Percentiles rank a stretch among this genome's conserved stretches.
These are phyloP conservation scores for Ustilago trichophora DNA, from an alignment of 1,284 basidiomycete species.

Conservation along the genomic window DNA sequence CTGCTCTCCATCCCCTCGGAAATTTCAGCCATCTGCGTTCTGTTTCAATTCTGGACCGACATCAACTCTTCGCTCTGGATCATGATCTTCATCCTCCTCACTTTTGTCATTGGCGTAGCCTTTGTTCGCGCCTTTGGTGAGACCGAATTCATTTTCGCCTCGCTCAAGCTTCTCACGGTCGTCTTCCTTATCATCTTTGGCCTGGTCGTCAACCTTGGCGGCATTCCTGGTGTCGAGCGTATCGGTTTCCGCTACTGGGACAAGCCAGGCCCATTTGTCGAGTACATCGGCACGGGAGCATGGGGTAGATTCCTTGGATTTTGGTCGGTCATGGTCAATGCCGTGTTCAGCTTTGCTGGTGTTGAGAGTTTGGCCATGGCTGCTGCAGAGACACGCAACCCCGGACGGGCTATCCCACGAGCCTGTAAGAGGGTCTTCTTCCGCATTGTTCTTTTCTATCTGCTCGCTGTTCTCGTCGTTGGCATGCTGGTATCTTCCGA, in stretches of 20 bases:
- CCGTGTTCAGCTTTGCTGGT: slow-evolving; percentile 81
- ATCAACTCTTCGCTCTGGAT: slow-evolving; percentile 64
- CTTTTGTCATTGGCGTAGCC: slow-evolving; percentile 41
- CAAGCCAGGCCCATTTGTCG: slow-evolving; percentile 68
- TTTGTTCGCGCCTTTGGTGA: slow-evolving; percentile 78
- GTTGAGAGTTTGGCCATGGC: slow-evolving; percentile 73
- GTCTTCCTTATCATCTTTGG: slow-evolving; percentile 51
- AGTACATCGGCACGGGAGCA: slow-evolving; percentile 69
- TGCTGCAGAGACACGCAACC: slow-evolving; percentile 53
- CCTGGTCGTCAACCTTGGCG: slow-evolving; percentile 49
- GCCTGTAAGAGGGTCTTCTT: slow-evolving; percentile 73
- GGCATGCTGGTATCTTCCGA: slow-evolving; percentile 79
- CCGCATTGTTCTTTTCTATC: slow-evolving; percentile 78
- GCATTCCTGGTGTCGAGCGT: slow-evolving; percentile 37
- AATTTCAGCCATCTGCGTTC: slow-evolving; percentile 69
- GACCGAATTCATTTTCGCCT: slow-evolving; percentile 67
- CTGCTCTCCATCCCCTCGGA: slow-evolving; percentile 77
- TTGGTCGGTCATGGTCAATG: slow-evolving; percentile 66
- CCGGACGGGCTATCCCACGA: slow-evolving; percentile 42
- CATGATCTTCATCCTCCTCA: slow-evolving; percentile 70
- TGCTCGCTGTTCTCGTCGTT: slow-evolving; percentile 70
- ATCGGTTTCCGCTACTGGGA: slow-evolving; percentile 61
- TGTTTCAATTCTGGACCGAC: slow-evolving; percentile 51
- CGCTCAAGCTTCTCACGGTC: slow-evolving; percentile 36
- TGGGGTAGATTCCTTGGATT: slow-evolving; percentile 71